Percentiles rank a stretch among this genome's conserved stretches.
Evolutionary conservation across 352 stramenopile genomes (phyloP).

Genomic region (Aphanomyces astaci): DNA sequence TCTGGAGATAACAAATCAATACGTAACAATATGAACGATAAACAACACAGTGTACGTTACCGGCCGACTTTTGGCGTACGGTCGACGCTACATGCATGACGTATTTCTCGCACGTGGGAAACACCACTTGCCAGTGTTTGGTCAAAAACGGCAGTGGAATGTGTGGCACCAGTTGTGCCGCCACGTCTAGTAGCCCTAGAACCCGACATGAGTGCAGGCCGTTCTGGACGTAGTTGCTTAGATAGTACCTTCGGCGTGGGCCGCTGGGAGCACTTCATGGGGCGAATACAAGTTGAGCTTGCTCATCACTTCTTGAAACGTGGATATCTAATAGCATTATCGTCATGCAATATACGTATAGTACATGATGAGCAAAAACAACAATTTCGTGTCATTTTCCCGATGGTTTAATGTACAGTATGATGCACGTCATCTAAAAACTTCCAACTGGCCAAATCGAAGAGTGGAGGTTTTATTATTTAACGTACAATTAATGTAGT

Average conservation of each 20-base stretch:
- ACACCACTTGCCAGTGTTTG: slow-evolving; percentile 66
- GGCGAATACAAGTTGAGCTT: slow-evolving; percentile 60
- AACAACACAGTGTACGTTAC: not conserved
- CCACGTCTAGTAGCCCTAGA: slow-evolving; percentile 48
- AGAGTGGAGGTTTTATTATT: too few species aligned
- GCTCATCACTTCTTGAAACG: slow-evolving; percentile 67
- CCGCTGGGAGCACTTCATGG: slow-evolving; percentile 1
- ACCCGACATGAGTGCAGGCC: slow-evolving; percentile 43
- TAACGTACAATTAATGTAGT: too few species aligned
- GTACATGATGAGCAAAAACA: too few species aligned
- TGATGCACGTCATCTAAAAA: too few species aligned
- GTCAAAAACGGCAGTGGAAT: slow-evolving; percentile 43
- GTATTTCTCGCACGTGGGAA: slow-evolving; percentile 60
- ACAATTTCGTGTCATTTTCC: too few species aligned
- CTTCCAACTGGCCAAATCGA: too few species aligned
- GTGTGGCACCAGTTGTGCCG: slow-evolving; percentile 37
- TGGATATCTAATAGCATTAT: slow-evolving; percentile 21
- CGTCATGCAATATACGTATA: too few species aligned
- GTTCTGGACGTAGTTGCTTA: slow-evolving; percentile 7
- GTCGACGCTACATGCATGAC: slow-evolving; percentile 64
- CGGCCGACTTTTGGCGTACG: slow-evolving; percentile 36
- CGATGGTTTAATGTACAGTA: too few species aligned
- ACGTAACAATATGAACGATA: not conserved
- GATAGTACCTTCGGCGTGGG: slow-evolving; percentile 8
- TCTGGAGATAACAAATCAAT: too few species aligned